phyloP scores from a whole-genome alignment of 1,284 basidiomycete species.

The Lentinula novae-zelandiae region DNA sequence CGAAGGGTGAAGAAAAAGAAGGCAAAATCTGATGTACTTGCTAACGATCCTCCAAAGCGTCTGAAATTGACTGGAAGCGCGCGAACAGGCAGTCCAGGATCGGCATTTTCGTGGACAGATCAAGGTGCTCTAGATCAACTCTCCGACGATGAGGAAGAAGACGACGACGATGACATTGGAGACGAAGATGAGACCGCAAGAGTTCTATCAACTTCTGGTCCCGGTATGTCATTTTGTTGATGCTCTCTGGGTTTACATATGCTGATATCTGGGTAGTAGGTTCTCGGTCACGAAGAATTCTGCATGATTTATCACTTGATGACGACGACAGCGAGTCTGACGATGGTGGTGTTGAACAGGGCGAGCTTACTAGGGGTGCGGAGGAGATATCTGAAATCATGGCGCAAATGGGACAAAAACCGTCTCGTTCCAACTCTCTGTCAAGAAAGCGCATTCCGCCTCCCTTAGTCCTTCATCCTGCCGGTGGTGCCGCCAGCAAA shows the following conservation, averaged over 20 bases:
- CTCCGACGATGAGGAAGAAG: conserved; percentile 24
- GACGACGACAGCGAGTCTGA: conserved; percentile 31
- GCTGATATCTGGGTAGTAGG: conserved; percentile 54
- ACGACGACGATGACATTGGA: conserved; percentile 24
- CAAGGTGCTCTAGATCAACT: conserved; percentile 1
- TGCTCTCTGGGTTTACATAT: conserved; percentile 28
- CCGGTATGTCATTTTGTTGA: conserved; percentile 29
- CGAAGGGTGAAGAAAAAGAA: conserved; percentile 24
- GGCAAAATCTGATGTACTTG: conserved; percentile 22
- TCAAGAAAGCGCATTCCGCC: conserved; percentile 39
- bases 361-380: conserved; percentile 25
- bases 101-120: conserved; percentile 25
- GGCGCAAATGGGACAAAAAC: conserved; percentile 29
- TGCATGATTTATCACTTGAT: conserved; percentile 38
- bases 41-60: conserved; percentile 38
- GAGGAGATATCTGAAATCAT: conserved; percentile 47
- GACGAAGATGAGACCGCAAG: conserved; percentile 29
- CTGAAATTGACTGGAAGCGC: conserved; percentile 49
- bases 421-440: background rate
- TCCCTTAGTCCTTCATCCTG: conserved; percentile 43
- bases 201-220: conserved; percentile 22
- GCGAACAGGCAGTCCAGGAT: conserved; percentile 33
- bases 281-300: conserved; percentile 29
- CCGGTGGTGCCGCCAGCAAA: conserved; percentile 20
- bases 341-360: conserved; percentile 19